phyloP scores from a whole-genome alignment of 441 rosid genomes.

The Capsella rubella region DNA sequence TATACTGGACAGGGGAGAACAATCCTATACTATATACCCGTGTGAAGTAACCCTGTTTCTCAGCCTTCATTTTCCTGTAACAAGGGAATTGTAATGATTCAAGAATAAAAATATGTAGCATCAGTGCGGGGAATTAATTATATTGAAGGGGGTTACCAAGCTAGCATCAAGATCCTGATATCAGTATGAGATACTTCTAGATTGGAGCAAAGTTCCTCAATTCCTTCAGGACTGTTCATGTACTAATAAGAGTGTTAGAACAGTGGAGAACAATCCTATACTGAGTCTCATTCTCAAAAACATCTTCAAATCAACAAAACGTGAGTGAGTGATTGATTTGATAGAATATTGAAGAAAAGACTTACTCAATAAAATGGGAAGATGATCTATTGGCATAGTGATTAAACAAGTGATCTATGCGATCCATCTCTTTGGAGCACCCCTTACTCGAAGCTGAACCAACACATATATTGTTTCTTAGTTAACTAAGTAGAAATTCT shows the following conservation, averaged over 20 bases:
- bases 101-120: slow-evolving; percentile 2
- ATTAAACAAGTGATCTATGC: slow-evolving; percentile 75
- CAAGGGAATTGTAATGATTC: slow-evolving; percentile 24
- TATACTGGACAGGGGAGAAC: neutral
- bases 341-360: no score
- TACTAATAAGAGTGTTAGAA: neutral
- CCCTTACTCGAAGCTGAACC: slow-evolving; percentile 76
- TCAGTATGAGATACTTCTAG: slow-evolving; percentile 89
- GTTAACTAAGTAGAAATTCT: no score
- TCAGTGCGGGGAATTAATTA: neutral
- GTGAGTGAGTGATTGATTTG: no score
- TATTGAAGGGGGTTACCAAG: slow-evolving; percentile 59
- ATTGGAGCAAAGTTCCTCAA: slow-evolving; percentile 83
- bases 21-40: neutral
- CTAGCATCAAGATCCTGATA: slow-evolving; percentile 94
- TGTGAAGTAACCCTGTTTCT: slow-evolving; percentile 80
- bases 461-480: neutral
- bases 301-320: no score
- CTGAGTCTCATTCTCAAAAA: no score
- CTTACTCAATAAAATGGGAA: slow-evolving; percentile 90
- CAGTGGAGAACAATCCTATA: no score
- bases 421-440: slow-evolving; percentile 90
- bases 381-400: slow-evolving; percentile 70
- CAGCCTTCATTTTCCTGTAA: slow-evolving; percentile 96
- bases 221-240: slow-evolving; percentile 92